Conservation (phyloP, 306 rosid genomes). For the Glycyrrhiza uralensis region DNA sequence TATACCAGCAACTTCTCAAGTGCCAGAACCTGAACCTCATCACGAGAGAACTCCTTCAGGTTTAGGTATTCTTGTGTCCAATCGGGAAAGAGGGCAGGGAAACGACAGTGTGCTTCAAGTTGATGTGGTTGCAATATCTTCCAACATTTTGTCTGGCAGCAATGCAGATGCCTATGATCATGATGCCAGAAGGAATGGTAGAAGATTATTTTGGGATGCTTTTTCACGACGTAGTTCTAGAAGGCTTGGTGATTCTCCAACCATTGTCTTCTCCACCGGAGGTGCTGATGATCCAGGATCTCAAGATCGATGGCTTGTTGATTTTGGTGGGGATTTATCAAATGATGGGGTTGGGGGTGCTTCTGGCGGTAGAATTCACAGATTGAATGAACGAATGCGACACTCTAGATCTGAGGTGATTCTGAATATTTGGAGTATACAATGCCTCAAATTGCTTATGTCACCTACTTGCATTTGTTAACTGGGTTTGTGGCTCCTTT, state of each 20-base stretch:
- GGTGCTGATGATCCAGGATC: slow-evolving; percentile 62
- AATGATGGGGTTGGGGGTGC: slow-evolving; percentile 56
- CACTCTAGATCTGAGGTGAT: slow-evolving; percentile 90
- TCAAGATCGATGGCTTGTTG: slow-evolving; percentile 89
- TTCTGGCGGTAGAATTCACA: slow-evolving; percentile 66
- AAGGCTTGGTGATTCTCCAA: slow-evolving; percentile 75
- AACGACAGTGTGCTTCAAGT: slow-evolving; percentile 68
- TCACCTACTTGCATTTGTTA: slow-evolving; percentile 17
- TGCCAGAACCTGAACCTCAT: slow-evolving; percentile 51
- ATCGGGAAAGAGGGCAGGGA: slow-evolving; percentile 61
- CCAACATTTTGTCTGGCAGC: slow-evolving; percentile 60
- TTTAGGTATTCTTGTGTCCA: slow-evolving; percentile 71
- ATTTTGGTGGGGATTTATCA: slow-evolving; percentile 69
- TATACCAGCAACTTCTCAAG: slow-evolving; percentile 43
- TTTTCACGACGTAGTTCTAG: slow-evolving; percentile 84
- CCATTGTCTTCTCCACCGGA: slow-evolving; percentile 61
- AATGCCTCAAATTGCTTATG: slow-evolving; percentile 18
- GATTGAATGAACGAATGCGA: slow-evolving; percentile 56
- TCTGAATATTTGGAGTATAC: slow-evolving; percentile 17
- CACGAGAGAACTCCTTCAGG: slow-evolving; percentile 61
- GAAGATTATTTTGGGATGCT: slow-evolving; percentile 89
- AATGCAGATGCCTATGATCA: slow-evolving; percentile 46
- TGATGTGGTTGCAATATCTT: slow-evolving; percentile 78
- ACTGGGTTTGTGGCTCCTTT: slow-evolving; percentile 4
- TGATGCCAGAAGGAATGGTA: slow-evolving; percentile 73